phyloP scores from a whole-genome alignment of 2,329 filamentous ascomycete genomes.

The Aspergillus piperis region DNA sequence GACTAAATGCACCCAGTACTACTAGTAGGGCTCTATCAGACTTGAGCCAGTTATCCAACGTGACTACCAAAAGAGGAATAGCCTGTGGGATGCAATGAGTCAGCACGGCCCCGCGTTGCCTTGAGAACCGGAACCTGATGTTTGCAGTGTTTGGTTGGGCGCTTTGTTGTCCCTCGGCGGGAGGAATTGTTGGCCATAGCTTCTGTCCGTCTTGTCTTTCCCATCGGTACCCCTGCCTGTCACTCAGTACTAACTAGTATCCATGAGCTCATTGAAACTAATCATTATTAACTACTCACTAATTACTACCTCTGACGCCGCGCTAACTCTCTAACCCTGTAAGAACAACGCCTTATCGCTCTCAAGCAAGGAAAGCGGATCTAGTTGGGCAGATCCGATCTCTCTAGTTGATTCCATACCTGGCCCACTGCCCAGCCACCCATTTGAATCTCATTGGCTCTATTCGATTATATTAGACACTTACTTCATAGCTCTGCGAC shows the following conservation, averaged over 20 bases:
- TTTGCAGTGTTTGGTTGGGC: conserved; percentile 16
- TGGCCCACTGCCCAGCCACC: conserved; percentile 21
- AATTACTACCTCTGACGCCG: background rate
- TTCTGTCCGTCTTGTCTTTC: background rate
- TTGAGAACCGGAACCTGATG: conserved; percentile 4
- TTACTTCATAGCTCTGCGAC: conserved; percentile 19
- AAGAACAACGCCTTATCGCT: background rate
- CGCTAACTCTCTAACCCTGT: background rate
- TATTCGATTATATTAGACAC: conserved; percentile 14
- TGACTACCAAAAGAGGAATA: background rate
- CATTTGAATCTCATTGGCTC: conserved; percentile 17
- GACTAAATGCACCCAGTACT: background rate
- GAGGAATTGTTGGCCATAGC: background rate
- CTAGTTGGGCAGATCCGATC: conserved; percentile 15
- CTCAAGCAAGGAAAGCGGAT: conserved; percentile 9
- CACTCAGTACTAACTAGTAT: background rate
- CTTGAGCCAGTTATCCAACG: background rate
- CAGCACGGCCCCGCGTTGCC: conserved; percentile 14
- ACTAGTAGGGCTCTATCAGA: background rate
- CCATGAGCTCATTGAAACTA: background rate
- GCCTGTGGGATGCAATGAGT: background rate
- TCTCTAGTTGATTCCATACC: conserved; percentile 18
- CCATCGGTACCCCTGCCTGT: background rate
- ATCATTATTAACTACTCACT: background rate
- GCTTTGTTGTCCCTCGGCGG: conserved; percentile 13